Percentiles rank a stretch among this genome's conserved stretches.
Conservation (phyloP, 176 grass and related monocot genomes). For the Oropetium thomaeum region DNA sequence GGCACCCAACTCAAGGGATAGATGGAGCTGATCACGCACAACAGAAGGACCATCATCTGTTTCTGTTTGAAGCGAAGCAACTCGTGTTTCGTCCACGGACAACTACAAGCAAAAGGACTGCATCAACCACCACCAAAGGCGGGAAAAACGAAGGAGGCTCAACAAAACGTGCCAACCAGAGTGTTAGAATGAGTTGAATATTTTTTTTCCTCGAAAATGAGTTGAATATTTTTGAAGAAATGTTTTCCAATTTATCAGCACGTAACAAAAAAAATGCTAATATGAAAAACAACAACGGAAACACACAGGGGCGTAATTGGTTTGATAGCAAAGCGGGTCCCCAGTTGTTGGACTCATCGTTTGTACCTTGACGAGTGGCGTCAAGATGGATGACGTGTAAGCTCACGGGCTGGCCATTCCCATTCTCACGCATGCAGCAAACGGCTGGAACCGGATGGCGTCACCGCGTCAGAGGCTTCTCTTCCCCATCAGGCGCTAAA, state of each 20-base stretch:
- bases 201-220: too few relatives aligned
- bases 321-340: background rate
- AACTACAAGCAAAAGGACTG: background rate
- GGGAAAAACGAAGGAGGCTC: background rate
- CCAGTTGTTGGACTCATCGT: background rate
- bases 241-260: background rate
- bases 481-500: background rate
- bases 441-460: too few relatives aligned
- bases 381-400: background rate
- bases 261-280: too few relatives aligned
- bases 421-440: background rate
- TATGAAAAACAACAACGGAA: too few relatives aligned
- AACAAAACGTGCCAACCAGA: background rate
- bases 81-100: background rate
- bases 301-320: too few relatives aligned
- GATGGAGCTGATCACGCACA: background rate
- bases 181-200: background rate
- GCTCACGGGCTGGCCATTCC: background rate
- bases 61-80: background rate
- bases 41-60: background rate
- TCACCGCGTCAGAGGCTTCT: constrained; percentile 8
- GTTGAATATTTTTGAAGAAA: background rate
- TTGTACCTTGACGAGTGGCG: constrained; percentile 36
- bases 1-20: background rate
- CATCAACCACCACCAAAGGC: background rate